phyloP scores from a whole-genome alignment of 2,329 filamentous ascomycete species.

The Fusarium siculi region DNA sequence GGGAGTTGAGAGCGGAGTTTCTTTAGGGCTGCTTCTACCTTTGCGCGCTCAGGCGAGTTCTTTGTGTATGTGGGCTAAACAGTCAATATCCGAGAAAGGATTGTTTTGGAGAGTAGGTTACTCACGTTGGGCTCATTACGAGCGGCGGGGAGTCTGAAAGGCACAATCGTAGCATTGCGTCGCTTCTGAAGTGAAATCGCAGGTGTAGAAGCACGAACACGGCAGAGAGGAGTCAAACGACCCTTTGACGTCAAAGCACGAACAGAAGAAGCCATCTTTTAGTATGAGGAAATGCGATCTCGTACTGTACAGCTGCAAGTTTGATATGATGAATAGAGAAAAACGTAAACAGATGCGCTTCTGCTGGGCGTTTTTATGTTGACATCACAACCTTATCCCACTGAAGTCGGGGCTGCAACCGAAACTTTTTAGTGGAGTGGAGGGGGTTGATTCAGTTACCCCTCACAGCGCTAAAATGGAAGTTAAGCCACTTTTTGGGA shows the following conservation, averaged over 20 bases:
- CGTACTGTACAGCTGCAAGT: constrained; percentile 5
- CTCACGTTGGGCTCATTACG: constrained; percentile 50
- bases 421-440: constrained; percentile 16
- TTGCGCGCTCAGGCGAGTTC: constrained; percentile 45
- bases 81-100: fast-evolving
- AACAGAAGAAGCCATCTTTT: constrained; percentile 36
- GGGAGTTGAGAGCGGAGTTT: constrained; percentile 47
- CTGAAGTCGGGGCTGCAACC: constrained; percentile 16
- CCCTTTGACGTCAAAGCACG: constrained; percentile 34
- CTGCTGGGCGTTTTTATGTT: constrained; percentile 26
- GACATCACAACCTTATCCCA: not conserved
- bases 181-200: constrained; percentile 36
- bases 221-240: constrained; percentile 28
- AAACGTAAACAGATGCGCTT: not conserved
- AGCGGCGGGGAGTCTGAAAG: constrained; percentile 47
- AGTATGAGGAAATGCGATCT: not conserved
- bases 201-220: constrained; percentile 22
- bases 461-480: constrained; percentile 7
- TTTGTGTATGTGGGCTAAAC: constrained; percentile 46
- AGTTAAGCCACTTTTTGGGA: not conserved
- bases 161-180: constrained; percentile 40
- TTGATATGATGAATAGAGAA: not conserved
- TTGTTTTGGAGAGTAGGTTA: fast-evolving
- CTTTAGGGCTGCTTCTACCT: constrained; percentile 45
- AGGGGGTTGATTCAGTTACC: constrained; percentile 6